A percentile compares a stretch with the other conserved stretches of the same genome.
These are phyloP conservation scores for Kokia cookei DNA, from an alignment of 441 rosid genomes.

Conservation along the genomic window DNA sequence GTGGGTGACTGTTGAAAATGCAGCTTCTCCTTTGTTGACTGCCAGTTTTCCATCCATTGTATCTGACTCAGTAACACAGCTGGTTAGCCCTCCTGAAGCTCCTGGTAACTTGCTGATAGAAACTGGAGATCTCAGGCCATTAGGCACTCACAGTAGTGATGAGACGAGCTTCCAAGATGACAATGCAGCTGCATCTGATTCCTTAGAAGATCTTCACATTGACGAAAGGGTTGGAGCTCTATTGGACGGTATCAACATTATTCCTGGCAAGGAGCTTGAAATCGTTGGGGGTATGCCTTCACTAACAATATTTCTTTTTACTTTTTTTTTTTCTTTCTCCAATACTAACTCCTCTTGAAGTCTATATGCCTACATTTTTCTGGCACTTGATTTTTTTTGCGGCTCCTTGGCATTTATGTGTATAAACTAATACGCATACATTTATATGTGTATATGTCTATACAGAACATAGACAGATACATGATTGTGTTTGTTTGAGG, in stretches of 20 bases:
- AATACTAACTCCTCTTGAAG: background rate
- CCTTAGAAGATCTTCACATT: conserved; percentile 54
- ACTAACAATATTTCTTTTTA: conserved; percentile 1
- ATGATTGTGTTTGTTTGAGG: background rate
- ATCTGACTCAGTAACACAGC: conserved; percentile 69
- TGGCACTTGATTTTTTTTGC: background rate
- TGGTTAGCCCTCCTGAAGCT: conserved; percentile 94
- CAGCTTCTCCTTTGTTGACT: conserved; percentile 74
- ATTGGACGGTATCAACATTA: conserved; percentile 59
- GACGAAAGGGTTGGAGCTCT: conserved; percentile 72
- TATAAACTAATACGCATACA: background rate
- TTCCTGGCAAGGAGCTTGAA: conserved; percentile 86
- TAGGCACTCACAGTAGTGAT: conserved; percentile 26
- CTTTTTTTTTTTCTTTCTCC: background rate
- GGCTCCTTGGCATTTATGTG: background rate
- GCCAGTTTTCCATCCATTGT: conserved; percentile 56
- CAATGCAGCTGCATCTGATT: conserved; percentile 25
- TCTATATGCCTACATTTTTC: background rate
- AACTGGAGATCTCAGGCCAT: conserved; percentile 41
- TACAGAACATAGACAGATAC: background rate
- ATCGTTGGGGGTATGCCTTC: conserved; percentile 61
- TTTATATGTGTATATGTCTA: background rate
- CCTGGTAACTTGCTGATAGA: conserved; percentile 87
- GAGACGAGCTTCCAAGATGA: conserved; percentile 29
- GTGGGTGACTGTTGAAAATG: conserved; percentile 98